A percentile compares a stretch with the other conserved stretches of the same genome.
These are phyloP conservation scores for Talaromyces adpressus DNA, from an alignment of 495 filamentous ascomycete species.

Conservation along the genomic window DNA sequence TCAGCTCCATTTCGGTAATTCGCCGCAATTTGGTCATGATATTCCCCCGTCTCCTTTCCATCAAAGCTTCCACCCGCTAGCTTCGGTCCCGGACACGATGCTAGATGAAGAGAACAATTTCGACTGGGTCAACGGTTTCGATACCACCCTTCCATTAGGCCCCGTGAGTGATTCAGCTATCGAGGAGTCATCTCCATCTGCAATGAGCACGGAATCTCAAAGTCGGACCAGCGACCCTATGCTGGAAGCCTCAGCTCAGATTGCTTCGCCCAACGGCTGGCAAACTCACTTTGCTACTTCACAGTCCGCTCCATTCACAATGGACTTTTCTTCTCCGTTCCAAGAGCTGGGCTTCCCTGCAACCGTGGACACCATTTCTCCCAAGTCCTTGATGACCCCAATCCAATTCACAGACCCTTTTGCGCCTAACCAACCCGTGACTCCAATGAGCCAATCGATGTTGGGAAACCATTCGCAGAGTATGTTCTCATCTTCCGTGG, in stretches of 20 bases:
- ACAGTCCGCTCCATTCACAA: constrained; percentile 48
- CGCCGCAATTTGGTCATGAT: constrained; percentile 68
- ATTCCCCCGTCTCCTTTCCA: constrained; percentile 65
- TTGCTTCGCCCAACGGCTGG: constrained; percentile 53
- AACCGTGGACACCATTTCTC: constrained; percentile 33
- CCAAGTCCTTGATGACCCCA: constrained; percentile 42
- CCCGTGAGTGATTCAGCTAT: constrained; percentile 68
- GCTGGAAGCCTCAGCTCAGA: constrained; percentile 71
- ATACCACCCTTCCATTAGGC: constrained; percentile 65
- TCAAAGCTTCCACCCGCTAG: constrained; percentile 55
- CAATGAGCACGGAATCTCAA: constrained; percentile 86
- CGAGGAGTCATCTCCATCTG: constrained; percentile 90
- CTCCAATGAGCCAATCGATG: constrained; percentile 42
- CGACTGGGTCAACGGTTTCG: constrained; percentile 82
- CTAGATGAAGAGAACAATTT: constrained; percentile 72
- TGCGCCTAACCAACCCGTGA: constrained; percentile 60
- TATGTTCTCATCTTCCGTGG: constrained; percentile 51
- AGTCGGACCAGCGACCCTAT: constrained; percentile 89
- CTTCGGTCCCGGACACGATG: constrained; percentile 35
- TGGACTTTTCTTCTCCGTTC: constrained; percentile 46
- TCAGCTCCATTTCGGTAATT: constrained; percentile 86
- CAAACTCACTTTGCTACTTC: constrained; percentile 59
- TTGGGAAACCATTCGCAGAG: constrained; percentile 45
- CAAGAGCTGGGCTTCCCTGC: constrained; percentile 36
- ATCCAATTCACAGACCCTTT: constrained; percentile 38